phyloP scores from a whole-genome alignment of 768 basidiomycete species.

The Tulasnella sp. region DNA sequence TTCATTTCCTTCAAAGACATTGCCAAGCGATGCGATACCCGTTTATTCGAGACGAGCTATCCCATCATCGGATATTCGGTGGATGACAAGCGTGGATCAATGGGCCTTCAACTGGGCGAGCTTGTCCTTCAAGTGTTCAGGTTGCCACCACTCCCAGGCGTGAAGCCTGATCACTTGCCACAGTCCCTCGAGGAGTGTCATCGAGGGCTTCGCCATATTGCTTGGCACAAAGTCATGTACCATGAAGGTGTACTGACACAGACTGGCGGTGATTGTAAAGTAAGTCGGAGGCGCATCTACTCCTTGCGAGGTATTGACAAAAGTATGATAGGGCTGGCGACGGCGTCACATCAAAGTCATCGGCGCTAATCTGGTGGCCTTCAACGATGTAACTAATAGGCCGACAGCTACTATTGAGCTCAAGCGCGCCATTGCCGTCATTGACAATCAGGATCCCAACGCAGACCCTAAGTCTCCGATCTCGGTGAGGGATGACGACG shows the following conservation, averaged over 20 bases:
- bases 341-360: conserved; percentile 74
- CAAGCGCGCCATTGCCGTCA: conserved; percentile 64
- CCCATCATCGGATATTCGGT: conserved; percentile 68
- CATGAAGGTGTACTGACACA: conserved; percentile 90
- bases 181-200: conserved; percentile 89
- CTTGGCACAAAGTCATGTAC: conserved; percentile 92
- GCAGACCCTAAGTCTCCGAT: conserved; percentile 14
- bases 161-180: conserved; percentile 65
- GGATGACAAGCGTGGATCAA: conserved; percentile 9
- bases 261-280: conserved; percentile 83
- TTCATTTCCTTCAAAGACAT: conserved; percentile 86
- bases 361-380: conserved; percentile 77
- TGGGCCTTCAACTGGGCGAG: conserved; percentile 69
- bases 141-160: conserved; percentile 77
- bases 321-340: conserved; percentile 52
- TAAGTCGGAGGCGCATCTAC: conserved; percentile 31
- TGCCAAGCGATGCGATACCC: conserved; percentile 69
- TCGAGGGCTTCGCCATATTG: conserved; percentile 75
- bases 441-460: conserved; percentile 53
- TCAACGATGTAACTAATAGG: conserved; percentile 87
- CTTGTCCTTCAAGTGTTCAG: conserved; percentile 85
- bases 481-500: conserved; percentile 43
- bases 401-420: conserved; percentile 85
- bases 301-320: neutral
- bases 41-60: conserved; percentile 70